phyloP scores from a whole-genome alignment of 2,329 filamentous ascomycete genomes.

The Trichoderma endophyticum region DNA sequence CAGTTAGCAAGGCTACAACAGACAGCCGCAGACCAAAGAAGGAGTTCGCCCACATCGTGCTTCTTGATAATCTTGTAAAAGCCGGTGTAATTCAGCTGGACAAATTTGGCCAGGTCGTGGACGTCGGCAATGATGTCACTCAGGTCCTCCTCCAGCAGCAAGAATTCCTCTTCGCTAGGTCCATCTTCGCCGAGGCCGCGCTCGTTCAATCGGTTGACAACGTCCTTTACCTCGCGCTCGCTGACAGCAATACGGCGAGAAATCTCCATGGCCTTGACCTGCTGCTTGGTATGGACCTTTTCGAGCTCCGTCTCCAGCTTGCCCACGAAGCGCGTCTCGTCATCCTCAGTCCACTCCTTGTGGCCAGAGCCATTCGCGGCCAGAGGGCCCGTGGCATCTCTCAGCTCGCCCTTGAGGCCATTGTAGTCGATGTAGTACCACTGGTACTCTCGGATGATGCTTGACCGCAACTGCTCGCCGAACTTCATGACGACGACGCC shows the following conservation, averaged over 20 bases:
- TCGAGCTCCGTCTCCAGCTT: conserved; percentile 89
- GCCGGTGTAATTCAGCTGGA: conserved; percentile 96
- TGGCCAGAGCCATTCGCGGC: conserved; percentile 43
- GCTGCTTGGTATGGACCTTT: conserved; percentile 96
- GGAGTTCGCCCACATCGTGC: conserved; percentile 70
- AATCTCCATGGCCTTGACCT: conserved; percentile 96
- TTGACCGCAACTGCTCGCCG: conserved; percentile 93
- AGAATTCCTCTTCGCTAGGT: conserved; percentile 87
- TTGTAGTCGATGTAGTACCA: conserved; percentile 99
- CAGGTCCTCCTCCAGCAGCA: conserved; percentile 87
- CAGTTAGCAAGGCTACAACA: conserved; percentile 22
- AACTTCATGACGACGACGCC: conserved; percentile 71
- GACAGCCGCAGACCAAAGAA: not conserved
- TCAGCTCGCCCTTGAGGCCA: conserved; percentile 82
- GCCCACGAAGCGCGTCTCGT: conserved; percentile 84
- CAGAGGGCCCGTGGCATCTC: conserved; percentile 60
- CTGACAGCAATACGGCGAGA: conserved; percentile 82
- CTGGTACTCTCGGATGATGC: conserved; percentile 93
- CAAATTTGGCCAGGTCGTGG: conserved; percentile 96
- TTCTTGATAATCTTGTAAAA: conserved; percentile 99
- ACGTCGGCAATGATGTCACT: conserved; percentile 99
- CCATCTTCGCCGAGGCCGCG: conserved; percentile 54
- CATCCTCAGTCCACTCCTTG: conserved; percentile 81
- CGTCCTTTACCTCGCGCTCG: conserved; percentile 85
- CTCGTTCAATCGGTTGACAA: conserved; percentile 71